These are phyloP conservation scores for Thelephora terrestris DNA, from an alignment of 1,284 basidiomycete species.

Conservation along the genomic window DNA sequence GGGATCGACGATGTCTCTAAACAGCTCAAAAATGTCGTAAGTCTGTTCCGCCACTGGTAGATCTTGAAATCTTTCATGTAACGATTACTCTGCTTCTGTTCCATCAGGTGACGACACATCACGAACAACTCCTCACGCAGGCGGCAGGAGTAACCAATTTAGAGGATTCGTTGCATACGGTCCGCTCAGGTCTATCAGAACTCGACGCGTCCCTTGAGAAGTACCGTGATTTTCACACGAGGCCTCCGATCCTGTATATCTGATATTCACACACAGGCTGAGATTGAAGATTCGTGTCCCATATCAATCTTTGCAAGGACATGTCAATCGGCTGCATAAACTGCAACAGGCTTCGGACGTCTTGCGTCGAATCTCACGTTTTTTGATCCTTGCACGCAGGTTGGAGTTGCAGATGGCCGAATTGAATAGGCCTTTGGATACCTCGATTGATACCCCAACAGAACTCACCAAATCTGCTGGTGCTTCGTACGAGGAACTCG, in stretches of 20 bases:
- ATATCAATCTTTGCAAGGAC: constrained; percentile 59
- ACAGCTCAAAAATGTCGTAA: constrained; percentile 75
- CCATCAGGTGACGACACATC: constrained; percentile 59
- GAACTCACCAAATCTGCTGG: constrained; percentile 12
- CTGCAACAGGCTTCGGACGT: constrained; percentile 76
- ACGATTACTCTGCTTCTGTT: neutral
- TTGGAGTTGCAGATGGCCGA: constrained; percentile 74
- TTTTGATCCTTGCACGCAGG: constrained; percentile 70
- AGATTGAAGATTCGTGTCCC: constrained; percentile 78
- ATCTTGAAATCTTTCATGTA: neutral
- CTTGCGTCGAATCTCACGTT: constrained; percentile 73
- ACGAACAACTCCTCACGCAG: constrained; percentile 64
- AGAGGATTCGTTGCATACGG: constrained; percentile 50
- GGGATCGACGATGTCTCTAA: constrained; percentile 84
- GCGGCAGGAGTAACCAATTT: constrained; percentile 57
- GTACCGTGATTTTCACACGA: constrained; percentile 24
- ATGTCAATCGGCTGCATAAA: constrained; percentile 65
- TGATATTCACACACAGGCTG: constrained; percentile 40
- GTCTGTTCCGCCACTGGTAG: constrained; percentile 18
- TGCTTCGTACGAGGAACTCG: constrained; percentile 27
- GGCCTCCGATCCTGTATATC: constrained; percentile 1
- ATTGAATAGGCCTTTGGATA: constrained; percentile 29
- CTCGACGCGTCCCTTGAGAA: constrained; percentile 66
- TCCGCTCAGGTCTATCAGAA: constrained; percentile 56
- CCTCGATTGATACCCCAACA: constrained; percentile 9